Conservation (phyloP, 2,329 filamentous ascomycete genomes). For the Penicillium sp. region DNA sequence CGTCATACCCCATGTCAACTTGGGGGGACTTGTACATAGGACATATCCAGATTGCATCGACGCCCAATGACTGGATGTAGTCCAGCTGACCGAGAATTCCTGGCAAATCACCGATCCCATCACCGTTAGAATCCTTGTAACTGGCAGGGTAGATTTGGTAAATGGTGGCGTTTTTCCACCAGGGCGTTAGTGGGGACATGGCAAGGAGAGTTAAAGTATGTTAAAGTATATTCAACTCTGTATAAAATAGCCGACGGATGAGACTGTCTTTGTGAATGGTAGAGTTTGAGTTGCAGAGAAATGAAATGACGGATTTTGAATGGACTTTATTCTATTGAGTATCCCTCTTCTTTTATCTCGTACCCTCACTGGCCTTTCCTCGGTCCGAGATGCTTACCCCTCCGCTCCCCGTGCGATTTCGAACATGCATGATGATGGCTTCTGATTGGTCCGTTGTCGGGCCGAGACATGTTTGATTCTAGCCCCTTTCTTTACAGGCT, state of each 20-base stretch:
- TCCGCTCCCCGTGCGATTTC: neutral
- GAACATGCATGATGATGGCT: neutral
- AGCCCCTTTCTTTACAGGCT: neutral
- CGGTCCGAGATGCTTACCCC: constrained; percentile 14
- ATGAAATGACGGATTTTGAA: neutral
- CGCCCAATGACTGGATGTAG: constrained; percentile 62
- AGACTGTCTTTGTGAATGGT: neutral
- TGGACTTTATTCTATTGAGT: neutral
- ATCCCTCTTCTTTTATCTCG: constrained; percentile 5
- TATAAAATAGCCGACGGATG: neutral
- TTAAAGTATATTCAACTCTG: neutral
- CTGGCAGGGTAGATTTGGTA: constrained; percentile 34
- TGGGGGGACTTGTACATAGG: constrained; percentile 67
- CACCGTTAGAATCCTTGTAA: constrained; percentile 56
- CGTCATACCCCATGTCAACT: constrained; percentile 69
- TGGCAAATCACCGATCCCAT: constrained; percentile 62
- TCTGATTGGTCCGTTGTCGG: constrained; percentile 21
- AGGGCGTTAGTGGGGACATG: constrained; percentile 19
- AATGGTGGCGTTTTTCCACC: constrained; percentile 42
- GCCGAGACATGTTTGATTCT: constrained; percentile 5
- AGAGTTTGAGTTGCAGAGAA: neutral
- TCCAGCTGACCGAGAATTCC: constrained; percentile 65
- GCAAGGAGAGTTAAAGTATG: neutral
- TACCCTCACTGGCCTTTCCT: constrained; percentile 5
- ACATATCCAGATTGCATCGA: constrained; percentile 67